A percentile compares a stretch with the other conserved stretches of the same genome.
phyloP scores from a whole-genome alignment of 75 land plant species.

The Cupressus sempervirens region DNA sequence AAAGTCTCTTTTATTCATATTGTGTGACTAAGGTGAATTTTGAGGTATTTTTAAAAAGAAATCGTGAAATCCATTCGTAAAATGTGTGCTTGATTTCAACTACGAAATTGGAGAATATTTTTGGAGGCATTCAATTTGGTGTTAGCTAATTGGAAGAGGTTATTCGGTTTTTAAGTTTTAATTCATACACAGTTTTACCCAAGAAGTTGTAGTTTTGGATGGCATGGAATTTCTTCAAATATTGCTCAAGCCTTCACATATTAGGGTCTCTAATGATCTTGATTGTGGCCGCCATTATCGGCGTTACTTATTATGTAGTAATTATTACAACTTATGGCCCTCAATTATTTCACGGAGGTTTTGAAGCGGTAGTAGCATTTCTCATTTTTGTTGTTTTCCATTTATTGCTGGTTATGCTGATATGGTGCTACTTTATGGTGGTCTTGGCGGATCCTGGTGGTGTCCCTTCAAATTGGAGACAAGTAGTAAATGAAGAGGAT shows the following conservation, averaged over 20 bases:
- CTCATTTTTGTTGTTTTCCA: conserved; percentile 23
- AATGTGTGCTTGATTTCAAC: too few relatives aligned
- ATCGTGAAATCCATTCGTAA: too few relatives aligned
- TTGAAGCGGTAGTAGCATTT: conserved; percentile 11
- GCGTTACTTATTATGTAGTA: conserved; percentile 67
- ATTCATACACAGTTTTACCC: neutral
- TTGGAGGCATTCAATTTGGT: conserved; percentile 5
- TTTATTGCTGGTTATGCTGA: conserved; percentile 25
- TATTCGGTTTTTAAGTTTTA: neutral
- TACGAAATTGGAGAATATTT: neutral
- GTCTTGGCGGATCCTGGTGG: conserved; percentile 32
- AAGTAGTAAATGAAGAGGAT: conserved; percentile 23
- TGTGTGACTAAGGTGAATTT: too few relatives aligned
- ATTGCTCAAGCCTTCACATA: conserved; percentile 58
- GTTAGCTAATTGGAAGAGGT: neutral
- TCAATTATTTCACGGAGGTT: conserved; percentile 18
- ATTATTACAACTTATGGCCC: conserved; percentile 41
- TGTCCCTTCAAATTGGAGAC: conserved; percentile 28
- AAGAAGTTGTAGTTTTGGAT: conserved; percentile 9
- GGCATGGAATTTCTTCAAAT: conserved; percentile 65
- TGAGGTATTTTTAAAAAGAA: too few relatives aligned
- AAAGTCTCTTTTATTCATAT: too few relatives aligned
- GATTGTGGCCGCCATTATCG: conserved; percentile 59
- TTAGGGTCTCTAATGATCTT: conserved; percentile 76
- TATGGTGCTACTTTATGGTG: conserved; percentile 30